A percentile compares a stretch with the other conserved stretches of the same genome.
These are phyloP conservation scores for Protomyces macrosporus DNA, from an alignment of 1,139 yeast species.

Conservation along the genomic window DNA sequence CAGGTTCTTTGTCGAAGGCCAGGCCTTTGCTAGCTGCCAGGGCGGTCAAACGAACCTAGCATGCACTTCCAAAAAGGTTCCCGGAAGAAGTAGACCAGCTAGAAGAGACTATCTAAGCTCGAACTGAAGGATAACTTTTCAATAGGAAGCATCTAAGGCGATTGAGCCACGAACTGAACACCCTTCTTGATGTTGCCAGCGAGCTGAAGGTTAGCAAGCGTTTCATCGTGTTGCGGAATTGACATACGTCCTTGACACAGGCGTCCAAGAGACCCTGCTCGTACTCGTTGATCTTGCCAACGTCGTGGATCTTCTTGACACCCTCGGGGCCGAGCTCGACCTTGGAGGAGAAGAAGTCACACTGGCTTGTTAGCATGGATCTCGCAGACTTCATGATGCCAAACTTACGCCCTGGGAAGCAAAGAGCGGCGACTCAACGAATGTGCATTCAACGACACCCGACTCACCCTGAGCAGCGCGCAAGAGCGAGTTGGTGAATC, in stretches of 20 bases:
- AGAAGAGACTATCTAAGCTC: not conserved
- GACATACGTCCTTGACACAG: slow-evolving; percentile 30
- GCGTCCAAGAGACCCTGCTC: slow-evolving; percentile 60
- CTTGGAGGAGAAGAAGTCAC: slow-evolving; percentile 57
- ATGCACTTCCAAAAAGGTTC: not conserved
- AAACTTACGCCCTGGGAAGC: slow-evolving; percentile 55
- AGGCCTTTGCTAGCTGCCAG: too few species aligned
- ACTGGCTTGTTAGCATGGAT: not conserved
- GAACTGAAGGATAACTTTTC: not conserved
- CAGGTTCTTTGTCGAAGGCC: too few species aligned
- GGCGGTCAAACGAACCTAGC: too few species aligned
- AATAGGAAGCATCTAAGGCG: not conserved
- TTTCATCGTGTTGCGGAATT: slow-evolving; percentile 34
- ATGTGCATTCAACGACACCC: slow-evolving; percentile 54
- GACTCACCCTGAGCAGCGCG: slow-evolving; percentile 50
- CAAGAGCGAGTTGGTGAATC: slow-evolving; percentile 43
- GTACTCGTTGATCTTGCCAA: slow-evolving; percentile 76
- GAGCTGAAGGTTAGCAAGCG: slow-evolving; percentile 36
- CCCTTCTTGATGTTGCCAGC: slow-evolving; percentile 69
- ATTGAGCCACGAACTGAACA: slow-evolving; percentile 8
- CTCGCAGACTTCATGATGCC: not conserved
- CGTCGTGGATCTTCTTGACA: slow-evolving; percentile 68
- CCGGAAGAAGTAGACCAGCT: not conserved
- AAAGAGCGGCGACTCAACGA: slow-evolving; percentile 68
- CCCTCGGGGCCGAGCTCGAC: slow-evolving; percentile 85